Percentiles rank a stretch among this genome's conserved stretches.
These are phyloP conservation scores for Sporothrix globosa DNA, from an alignment of 2,329 filamentous ascomycete species.

Conservation along the genomic window DNA sequence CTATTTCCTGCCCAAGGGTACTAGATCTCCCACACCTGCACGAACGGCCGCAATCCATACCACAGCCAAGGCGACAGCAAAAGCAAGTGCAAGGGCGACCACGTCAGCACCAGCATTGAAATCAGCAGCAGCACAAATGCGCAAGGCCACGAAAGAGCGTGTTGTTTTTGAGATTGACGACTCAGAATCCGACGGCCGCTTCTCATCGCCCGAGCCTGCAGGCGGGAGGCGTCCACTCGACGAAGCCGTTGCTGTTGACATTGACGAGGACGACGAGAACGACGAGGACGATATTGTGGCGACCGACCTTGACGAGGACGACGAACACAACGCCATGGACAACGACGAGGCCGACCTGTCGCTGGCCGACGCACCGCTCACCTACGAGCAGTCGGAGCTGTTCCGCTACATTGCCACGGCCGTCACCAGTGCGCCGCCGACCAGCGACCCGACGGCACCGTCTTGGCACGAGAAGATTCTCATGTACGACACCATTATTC, in stretches of 20 bases:
- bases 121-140: slow-evolving; percentile 23
- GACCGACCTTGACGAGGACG: slow-evolving; percentile 41
- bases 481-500: slow-evolving; percentile 85
- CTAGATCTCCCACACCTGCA: not conserved
- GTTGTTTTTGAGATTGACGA: slow-evolving; percentile 34
- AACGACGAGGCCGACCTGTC: slow-evolving; percentile 50
- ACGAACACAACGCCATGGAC: slow-evolving; percentile 44
- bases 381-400: slow-evolving; percentile 50
- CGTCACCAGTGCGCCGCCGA: slow-evolving; percentile 55
- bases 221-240: slow-evolving; percentile 37
- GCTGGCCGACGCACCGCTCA: slow-evolving; percentile 42
- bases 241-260: slow-evolving; percentile 45
- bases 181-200: slow-evolving; percentile 45
- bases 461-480: slow-evolving; percentile 93
- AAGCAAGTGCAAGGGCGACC: not conserved
- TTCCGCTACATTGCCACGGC: slow-evolving; percentile 60
- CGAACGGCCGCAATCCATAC: not conserved
- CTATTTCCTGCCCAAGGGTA: not conserved
- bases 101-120: not conserved
- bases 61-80: slow-evolving; percentile 12
- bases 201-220: slow-evolving; percentile 40
- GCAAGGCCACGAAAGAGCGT: slow-evolving; percentile 40
- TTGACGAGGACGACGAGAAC: slow-evolving; percentile 40
- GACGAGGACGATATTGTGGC: not conserved
- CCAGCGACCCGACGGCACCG: slow-evolving; percentile 54